Evolutionary conservation across 305 asterid genomes (phyloP).

Genomic region (Solanum hybrid): DNA sequence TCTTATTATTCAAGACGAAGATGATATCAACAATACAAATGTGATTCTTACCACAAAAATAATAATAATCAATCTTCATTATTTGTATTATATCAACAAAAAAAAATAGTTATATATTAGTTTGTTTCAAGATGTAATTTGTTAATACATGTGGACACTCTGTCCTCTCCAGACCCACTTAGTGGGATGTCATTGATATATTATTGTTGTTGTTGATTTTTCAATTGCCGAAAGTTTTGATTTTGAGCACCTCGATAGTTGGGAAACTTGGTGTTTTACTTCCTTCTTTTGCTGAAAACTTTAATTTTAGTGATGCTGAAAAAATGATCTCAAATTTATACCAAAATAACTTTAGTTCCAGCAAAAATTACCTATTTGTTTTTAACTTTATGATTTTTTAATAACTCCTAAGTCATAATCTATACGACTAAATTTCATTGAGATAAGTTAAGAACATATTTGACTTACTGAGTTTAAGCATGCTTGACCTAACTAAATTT

Average conservation of each 20-base stretch:
- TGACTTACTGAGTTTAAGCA: not conserved
- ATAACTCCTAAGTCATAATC: not conserved
- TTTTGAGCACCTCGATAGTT: not conserved
- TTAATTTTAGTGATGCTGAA: not conserved
- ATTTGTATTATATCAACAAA: too few species aligned
- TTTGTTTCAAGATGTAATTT: too few species aligned
- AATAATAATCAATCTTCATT: not conserved
- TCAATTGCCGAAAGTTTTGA: not conserved
- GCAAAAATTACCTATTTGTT: not conserved
- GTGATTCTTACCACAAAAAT: not conserved
- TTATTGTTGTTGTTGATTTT: not conserved
- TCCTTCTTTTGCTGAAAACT: not conserved
- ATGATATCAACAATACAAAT: not conserved
- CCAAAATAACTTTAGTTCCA: not conserved
- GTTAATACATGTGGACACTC: not conserved
- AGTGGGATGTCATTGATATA: not conserved
- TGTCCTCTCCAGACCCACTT: not conserved
- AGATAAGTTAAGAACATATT: not conserved
- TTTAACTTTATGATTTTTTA: not conserved
- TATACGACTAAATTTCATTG: not conserved
- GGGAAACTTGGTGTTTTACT: not conserved
- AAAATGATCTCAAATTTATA: not conserved
- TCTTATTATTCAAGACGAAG: not conserved
- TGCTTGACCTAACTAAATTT: not conserved
- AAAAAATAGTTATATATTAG: not conserved